A percentile compares a stretch with the other conserved stretches of the same genome.
Conservation (phyloP, 108 stramenopile genomes). For the Nannochloropsis gaditana region DNA sequence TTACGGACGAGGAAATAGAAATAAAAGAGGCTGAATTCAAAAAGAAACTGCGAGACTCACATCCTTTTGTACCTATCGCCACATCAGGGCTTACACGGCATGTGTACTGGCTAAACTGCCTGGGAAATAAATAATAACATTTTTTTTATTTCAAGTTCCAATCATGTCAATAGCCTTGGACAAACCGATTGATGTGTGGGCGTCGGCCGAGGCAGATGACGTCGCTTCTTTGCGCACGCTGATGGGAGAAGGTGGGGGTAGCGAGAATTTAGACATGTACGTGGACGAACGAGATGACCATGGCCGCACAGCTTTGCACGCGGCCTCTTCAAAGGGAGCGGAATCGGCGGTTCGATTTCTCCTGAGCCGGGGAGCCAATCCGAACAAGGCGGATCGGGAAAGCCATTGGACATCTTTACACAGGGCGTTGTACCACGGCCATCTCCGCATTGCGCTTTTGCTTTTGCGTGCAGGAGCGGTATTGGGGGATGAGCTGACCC, state of each 20-base stretch:
- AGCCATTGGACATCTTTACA: slow-evolving; percentile 23
- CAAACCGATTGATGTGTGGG: not conserved
- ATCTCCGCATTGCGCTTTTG: not conserved
- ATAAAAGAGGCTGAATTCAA: too few species aligned
- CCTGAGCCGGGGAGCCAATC: not conserved
- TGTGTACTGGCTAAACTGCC: too few species aligned
- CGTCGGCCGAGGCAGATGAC: not conserved
- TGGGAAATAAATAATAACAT: too few species aligned
- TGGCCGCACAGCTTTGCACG: slow-evolving; percentile 26
- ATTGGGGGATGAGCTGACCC: not conserved
- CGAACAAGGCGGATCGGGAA: slow-evolving; percentile 14
- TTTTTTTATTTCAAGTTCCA: not conserved
- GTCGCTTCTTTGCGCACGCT: not conserved
- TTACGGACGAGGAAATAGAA: too few species aligned
- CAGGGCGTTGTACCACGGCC: slow-evolving; percentile 22
- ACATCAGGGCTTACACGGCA: too few species aligned
- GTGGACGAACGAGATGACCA: slow-evolving; percentile 23
- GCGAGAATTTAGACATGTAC: not conserved
- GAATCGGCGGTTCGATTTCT: not conserved
- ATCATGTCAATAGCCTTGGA: not conserved
- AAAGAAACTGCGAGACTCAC: too few species aligned
- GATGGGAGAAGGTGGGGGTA: not conserved
- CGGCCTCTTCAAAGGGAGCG: not conserved
- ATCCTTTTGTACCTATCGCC: too few species aligned
- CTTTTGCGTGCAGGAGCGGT: not conserved